Percentiles rank a stretch among this genome's conserved stretches.
Evolutionary conservation across 345 rosid species (phyloP).

Genomic region (Linum tenue): DNA sequence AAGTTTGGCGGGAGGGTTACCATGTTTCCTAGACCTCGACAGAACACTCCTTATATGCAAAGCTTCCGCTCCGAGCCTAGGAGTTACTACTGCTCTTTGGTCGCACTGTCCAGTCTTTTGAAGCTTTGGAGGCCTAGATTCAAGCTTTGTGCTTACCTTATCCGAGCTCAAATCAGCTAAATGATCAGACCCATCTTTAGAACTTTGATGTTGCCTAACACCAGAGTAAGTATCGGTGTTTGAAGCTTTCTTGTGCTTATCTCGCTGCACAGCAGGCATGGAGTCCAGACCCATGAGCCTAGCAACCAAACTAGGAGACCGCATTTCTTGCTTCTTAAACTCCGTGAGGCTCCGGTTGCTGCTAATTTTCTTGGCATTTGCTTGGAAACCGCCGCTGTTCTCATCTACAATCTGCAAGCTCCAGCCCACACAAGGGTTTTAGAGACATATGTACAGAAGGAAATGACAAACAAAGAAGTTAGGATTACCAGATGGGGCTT

Average conservation of each 20-base stretch:
- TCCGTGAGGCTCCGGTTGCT: constrained; percentile 11
- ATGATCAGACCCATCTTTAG: constrained; percentile 11
- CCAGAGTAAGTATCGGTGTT: constrained; percentile 3
- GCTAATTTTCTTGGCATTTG: constrained; percentile 37
- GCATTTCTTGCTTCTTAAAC: constrained; percentile 49
- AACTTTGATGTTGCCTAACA: too few species aligned
- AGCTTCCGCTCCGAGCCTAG: constrained; percentile 76
- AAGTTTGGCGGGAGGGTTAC: constrained; percentile 32
- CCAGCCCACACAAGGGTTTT: not conserved
- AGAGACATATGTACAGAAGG: too few species aligned
- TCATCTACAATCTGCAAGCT: constrained; percentile 66
- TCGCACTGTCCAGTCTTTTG: constrained; percentile 50
- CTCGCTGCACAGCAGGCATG: constrained; percentile 45
- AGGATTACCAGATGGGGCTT: constrained; percentile 51
- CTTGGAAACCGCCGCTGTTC: constrained; percentile 55
- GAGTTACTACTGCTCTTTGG: constrained; percentile 29
- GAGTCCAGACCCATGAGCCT: constrained; percentile 96
- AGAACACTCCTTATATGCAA: constrained; percentile 62
- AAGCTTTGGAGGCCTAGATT: constrained; percentile 73
- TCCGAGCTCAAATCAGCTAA: constrained; percentile 13
- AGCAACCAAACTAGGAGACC: constrained; percentile 73
- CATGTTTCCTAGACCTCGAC: constrained; percentile 47
- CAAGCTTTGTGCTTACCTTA: constrained; percentile 34
- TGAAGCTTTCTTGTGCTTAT: constrained; percentile 43
- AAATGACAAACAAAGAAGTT: not conserved